phyloP scores from a whole-genome alignment of 129 eudicot genomes.

The Calendula officinalis region DNA sequence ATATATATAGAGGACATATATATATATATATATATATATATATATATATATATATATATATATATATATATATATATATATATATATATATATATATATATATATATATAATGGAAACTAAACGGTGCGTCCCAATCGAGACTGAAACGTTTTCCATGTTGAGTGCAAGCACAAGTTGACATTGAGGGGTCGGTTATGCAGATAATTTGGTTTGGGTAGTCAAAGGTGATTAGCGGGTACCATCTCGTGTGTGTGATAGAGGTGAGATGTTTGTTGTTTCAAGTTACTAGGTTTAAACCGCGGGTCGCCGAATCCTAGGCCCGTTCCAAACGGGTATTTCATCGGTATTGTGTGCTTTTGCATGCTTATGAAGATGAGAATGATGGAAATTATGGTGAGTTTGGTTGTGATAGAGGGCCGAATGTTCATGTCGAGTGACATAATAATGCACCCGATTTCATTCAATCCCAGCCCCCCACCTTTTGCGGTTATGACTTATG shows the following conservation, averaged over 20 bases:
- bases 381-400: slow-evolving; percentile 31
- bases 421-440: slow-evolving; percentile 28
- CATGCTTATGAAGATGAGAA: slow-evolving; percentile 58
- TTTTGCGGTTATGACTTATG: too few species aligned
- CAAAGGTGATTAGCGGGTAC: slow-evolving; percentile 72
- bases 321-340: slow-evolving; percentile 82
- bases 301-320: slow-evolving; percentile 85
- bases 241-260: slow-evolving; percentile 74
- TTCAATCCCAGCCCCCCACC: too few species aligned
- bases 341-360: slow-evolving; percentile 42
- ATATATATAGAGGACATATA: too few species aligned
- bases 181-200: slow-evolving; percentile 76
- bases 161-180: slow-evolving; percentile 78
- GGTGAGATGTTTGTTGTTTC: slow-evolving; percentile 65
- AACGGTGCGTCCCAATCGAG: slow-evolving; percentile 92
- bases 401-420: slow-evolving; percentile 19
- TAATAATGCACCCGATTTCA: background rate
- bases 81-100: too few species aligned
- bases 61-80: too few species aligned
- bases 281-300: slow-evolving; percentile 60
- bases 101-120: slow-evolving; percentile 53
- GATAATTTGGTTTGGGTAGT: slow-evolving; percentile 57
- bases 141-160: slow-evolving; percentile 83
- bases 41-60: too few species aligned
- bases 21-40: too few species aligned